Conservation (phyloP, 768 basidiomycete genomes). For the Suillus brevipes region DNA sequence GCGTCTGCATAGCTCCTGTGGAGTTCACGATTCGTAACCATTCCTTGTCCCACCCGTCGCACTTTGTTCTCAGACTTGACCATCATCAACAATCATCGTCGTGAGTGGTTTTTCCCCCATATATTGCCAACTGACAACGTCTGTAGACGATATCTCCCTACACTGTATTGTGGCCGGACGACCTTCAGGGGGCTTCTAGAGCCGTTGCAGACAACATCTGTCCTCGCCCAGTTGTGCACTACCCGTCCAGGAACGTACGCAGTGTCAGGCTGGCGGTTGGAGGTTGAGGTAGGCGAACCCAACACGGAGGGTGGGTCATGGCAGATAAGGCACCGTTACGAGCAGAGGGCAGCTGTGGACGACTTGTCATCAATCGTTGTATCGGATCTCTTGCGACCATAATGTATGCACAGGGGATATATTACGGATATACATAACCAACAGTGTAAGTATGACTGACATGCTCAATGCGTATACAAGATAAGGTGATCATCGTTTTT, state of each 20-base stretch:
- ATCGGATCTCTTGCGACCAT: slow-evolving; percentile 13
- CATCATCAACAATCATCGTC: slow-evolving; percentile 22
- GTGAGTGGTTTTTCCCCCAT: slow-evolving; percentile 14
- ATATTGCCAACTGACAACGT: slow-evolving; percentile 11
- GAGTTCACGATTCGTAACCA: slow-evolving; percentile 66
- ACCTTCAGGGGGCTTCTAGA: slow-evolving; percentile 60
- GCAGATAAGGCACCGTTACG: slow-evolving; percentile 41
- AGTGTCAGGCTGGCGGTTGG: slow-evolving; percentile 67
- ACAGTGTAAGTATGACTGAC: not conserved
- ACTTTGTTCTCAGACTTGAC: slow-evolving; percentile 55
- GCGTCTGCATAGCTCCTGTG: slow-evolving; percentile 55
- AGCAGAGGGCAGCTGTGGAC: slow-evolving; percentile 35
- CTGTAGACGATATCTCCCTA: slow-evolving; percentile 44
- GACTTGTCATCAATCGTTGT: slow-evolving; percentile 38
- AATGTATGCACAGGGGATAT: slow-evolving; percentile 5
- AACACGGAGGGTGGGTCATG: slow-evolving; percentile 22
- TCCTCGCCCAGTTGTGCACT: slow-evolving; percentile 59
- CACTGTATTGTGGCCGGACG: slow-evolving; percentile 66
- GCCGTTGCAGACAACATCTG: slow-evolving; percentile 44
- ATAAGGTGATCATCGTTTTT: slow-evolving; percentile 13
- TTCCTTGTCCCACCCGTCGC: slow-evolving; percentile 62
- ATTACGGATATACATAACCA: slow-evolving; percentile 19
- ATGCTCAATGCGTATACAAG: slow-evolving; percentile 8
- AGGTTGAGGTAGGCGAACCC: slow-evolving; percentile 59
- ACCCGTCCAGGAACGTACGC: slow-evolving; percentile 63